A percentile compares a stretch with the other conserved stretches of the same genome.
These are phyloP conservation scores for Pleurotus giganteus DNA, from an alignment of 768 basidiomycete genomes.

Conservation along the genomic window DNA sequence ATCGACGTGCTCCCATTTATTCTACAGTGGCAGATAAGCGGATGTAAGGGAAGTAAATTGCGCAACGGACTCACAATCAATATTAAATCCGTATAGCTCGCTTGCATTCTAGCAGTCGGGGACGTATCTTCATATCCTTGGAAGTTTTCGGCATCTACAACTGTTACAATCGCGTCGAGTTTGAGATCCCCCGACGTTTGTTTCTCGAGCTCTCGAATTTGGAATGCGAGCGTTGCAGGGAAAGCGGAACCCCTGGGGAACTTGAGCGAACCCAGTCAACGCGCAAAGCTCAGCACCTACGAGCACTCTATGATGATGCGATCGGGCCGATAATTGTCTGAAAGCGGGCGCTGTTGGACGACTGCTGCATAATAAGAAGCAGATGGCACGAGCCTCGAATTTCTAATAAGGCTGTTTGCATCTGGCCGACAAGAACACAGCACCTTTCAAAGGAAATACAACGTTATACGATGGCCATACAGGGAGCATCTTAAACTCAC, in stretches of 20 bases:
- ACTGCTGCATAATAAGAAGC: not conserved
- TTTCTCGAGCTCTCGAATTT: conserved; percentile 84
- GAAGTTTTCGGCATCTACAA: conserved; percentile 91
- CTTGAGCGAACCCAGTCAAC: not conserved
- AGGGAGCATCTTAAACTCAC: conserved; percentile 40
- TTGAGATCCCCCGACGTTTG: conserved; percentile 74
- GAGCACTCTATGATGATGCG: conserved; percentile 95
- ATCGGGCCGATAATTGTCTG: conserved; percentile 83
- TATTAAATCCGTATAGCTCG: conserved; percentile 92
- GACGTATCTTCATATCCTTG: conserved; percentile 89
- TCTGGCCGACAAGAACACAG: conserved; percentile 92
- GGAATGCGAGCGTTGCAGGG: conserved; percentile 92
- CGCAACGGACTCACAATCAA: conserved; percentile 59
- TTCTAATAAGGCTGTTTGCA: conserved; percentile 87
- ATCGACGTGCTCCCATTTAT: conserved; percentile 87
- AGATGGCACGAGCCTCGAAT: conserved; percentile 58
- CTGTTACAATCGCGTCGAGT: conserved; percentile 89
- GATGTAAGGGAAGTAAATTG: not conserved
- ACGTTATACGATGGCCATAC: not conserved
- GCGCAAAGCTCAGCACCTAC: conserved; percentile 40
- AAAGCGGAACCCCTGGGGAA: conserved; percentile 82
- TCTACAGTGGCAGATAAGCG: conserved; percentile 39
- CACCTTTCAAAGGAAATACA: conserved; percentile 51
- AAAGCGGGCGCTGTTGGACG: not conserved
- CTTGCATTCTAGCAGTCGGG: conserved; percentile 90